Evolutionary conservation across 371 early-diverging fungal species (phyloP), one percentile per base, ranked within the genome.

Genomic region (Modicella reniformis): DNA sequence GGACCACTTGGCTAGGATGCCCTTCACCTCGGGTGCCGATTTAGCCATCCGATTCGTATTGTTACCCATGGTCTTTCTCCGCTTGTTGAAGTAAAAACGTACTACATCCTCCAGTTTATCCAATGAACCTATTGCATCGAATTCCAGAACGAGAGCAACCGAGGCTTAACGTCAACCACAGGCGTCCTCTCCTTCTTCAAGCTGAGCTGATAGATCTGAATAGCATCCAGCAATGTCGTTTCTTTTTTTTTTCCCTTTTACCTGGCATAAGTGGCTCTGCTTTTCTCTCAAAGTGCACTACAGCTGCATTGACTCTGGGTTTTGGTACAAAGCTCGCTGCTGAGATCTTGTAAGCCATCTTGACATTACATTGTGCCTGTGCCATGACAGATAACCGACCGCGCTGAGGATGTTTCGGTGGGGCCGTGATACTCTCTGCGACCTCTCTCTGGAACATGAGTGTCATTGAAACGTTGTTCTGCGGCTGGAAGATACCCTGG

Each of bases 401-500:
- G 1, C 94, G 83, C 30, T 85, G 75, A 2, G 85, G 72, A 28
- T 86, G 85, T 4, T 81, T 82, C 8, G 85, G 80, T 2, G 68
- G 66, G 1, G 93, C 93, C 1, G 72, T 80, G 26, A 94, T 87
- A n/a, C 89, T 88, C 70, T 90, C 82, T 15, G 88, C 94, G 9
- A 94, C 94, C 73, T 94, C 94, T 63, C 88, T 90, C 73, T 94
- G 94, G 81, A 94, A 94, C 94, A 94, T 94, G 29, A 94, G 80
- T 17, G 93, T 91, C 92, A 94, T 90, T 58, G 87, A 87, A 6
- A 87, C 84, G 1, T 72, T 44, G 21, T 81, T 72, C 0, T 70
- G 29, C 25, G 68, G 34, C n/a, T 81, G 80, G 70, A 94, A 94
- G 17, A 93, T 74, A 0, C 92, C 94, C 52, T 86, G 65, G 23